Evolutionary conservation across 345 rosid species (phyloP), one percentile per base, ranked within the genome.

Genomic region (Hibiscus syriacus): DNA sequence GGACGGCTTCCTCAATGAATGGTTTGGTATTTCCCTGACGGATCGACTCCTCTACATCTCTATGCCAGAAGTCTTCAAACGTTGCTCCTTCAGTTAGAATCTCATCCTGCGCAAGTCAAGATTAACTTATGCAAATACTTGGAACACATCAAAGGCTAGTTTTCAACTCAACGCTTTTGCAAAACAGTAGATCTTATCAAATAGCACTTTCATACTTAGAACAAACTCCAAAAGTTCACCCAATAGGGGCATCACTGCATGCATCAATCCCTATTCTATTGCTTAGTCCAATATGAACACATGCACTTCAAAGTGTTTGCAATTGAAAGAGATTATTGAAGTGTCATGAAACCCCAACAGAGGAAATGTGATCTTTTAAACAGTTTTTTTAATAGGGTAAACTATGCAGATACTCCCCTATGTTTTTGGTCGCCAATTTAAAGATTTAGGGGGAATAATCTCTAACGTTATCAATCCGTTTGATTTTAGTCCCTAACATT

Each of bases 11-110:
- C 79, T 94, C 91, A 0, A 84, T 77, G 74, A 90, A 89, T 49
- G 97, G 92, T 53, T 82, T 85, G 57, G 80, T 17, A 30, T 74
- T 82, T 73, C 92, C 96, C 68, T 90, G 97, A 66, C 99, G 92
- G 71, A 89, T 70, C 0, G 99, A 86, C 80, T 90, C 97, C 77
- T 94, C 99, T 48, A 94, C 92, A 46, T 89, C 87, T 79, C 99
- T 86, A 50, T 85, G 87, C 94, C 94, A 89, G 73, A 80, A 79
- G 43, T 83, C 96, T 80, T 86, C 86, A 82, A 87, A 94, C 30
- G 23, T 69, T 72, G 80, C 78, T 59, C 81, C 84, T 64, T 81
- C 74, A 55, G 78, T 69, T 68, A 89, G 74, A 74, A 74, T 67
- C 79, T 79, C 81, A 82, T 94, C 99, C 99, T 90, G 87, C 74